phyloP scores from a whole-genome alignment of 108 stramenopile genomes.

The Fragilaria crotonensis region DNA sequence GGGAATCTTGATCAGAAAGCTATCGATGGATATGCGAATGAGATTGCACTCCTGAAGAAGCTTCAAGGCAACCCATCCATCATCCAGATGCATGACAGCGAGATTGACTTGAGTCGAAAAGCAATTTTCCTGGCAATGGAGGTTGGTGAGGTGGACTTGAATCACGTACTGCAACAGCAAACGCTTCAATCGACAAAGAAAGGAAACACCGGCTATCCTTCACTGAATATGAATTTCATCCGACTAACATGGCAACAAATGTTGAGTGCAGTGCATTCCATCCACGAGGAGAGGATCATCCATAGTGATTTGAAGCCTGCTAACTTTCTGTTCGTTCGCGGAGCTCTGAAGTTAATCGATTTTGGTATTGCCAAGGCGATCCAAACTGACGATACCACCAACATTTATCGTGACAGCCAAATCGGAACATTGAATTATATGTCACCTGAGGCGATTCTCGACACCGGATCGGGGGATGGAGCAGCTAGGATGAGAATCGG shows the following conservation, averaged over 20 bases:
- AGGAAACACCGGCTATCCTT: conserved; percentile 5
- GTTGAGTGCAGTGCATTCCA: conserved; percentile 95
- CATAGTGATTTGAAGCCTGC: conserved; percentile 92
- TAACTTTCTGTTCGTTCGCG: conserved; percentile 88
- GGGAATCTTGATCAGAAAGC: conserved; percentile 71
- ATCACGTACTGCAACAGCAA: conserved; percentile 85
- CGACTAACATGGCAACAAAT: conserved; percentile 98
- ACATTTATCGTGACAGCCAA: conserved; percentile 94
- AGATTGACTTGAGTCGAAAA: conserved; percentile 79
- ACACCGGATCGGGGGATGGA: conserved; percentile 56
- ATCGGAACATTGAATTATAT: conserved; percentile 99
- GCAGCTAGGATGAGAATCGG: conserved; percentile 63
- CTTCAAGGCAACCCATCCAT: conserved; percentile 89
- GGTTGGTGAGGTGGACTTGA: conserved; percentile 94
- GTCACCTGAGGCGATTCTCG: conserved; percentile 95
- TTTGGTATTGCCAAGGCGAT: conserved; percentile 99
- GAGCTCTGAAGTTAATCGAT: conserved; percentile 96
- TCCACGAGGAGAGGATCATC: conserved; percentile 96
- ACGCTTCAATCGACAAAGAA: conserved; percentile 21
- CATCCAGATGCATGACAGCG: conserved; percentile 84
- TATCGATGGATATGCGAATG: conserved; percentile 94
- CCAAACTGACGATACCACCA: conserved; percentile 92
- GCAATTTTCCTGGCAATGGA: conserved; percentile 92
- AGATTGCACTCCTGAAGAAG: conserved; percentile 85
- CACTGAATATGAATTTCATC: conserved; percentile 93